Base-by-base conservation (phyloP, 139 green algal genomes). In the Eudorina sp. region DNA sequence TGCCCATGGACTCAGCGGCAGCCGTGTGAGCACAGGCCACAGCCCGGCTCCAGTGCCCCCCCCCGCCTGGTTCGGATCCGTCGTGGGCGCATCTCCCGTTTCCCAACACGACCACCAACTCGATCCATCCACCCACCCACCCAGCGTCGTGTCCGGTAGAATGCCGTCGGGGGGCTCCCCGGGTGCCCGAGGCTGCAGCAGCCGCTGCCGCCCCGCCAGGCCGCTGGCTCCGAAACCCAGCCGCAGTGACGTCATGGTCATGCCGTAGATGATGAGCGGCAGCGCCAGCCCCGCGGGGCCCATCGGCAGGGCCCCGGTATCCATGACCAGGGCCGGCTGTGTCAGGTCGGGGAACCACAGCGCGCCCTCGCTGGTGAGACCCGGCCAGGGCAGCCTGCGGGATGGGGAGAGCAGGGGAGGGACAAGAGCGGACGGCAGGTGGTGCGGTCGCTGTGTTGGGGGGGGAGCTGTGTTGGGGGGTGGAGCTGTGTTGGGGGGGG, bases 301-400 rank as follows among this genome's bases (percentile, higher is more conserved):
- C 90, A 94, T 90, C 2, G 91, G 88, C 46, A 94, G 76, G 41
- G 92, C 85, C 58, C 76, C 64, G 29, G 31, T 66, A 8, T 19
- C 72, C 43, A 58, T 81, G 13, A 85, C 53, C 19, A 91, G 21
- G 5, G 94, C 94, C 0, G 93, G 85, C 70, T 92, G 83, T 0
- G 94, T 96, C 45, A 98, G 92, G 92, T 98, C 94, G 8, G 69
- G 66, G 80, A 97, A 97, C 96, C 96, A 98, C n/a, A 95, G 87
- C 8, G 58, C 34, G 25, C 96, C 96, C 41, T 94, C 95, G 6
- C 4, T 78, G 21, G 53, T 41, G n/a, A 98, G 91, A 1, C 94
- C 94, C 8, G 93, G 90, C 95, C 95, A 97, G 46, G 53, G 23
- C 0, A 38, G 21, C 27, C 79, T 85, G 41, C 16, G 27, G 18